Evolutionary conservation across 2,329 filamentous ascomycete species (phyloP).

Genomic region (Tricladium varicosporioides): DNA sequence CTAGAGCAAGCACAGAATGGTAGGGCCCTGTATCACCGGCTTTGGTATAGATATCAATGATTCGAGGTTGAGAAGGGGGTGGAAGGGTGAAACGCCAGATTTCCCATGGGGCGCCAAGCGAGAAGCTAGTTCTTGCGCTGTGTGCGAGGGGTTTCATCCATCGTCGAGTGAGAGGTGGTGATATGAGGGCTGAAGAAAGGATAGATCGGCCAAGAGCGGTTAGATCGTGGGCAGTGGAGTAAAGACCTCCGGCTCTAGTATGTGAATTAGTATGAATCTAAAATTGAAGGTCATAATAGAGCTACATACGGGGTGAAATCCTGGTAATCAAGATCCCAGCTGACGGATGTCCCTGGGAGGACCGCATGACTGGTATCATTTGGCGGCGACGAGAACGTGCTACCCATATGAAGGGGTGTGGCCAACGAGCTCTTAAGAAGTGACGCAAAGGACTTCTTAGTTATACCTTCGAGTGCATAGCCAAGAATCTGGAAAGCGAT

Average conservation of each 20-base stretch:
- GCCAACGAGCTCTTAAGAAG: constrained; percentile 35
- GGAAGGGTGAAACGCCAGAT: constrained; percentile 9
- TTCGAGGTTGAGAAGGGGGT: background rate
- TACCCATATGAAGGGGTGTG: constrained; percentile 34
- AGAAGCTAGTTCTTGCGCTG: constrained; percentile 3
- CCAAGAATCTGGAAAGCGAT: constrained; percentile 37
- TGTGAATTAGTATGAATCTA: constrained; percentile 12
- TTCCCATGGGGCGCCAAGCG: constrained; percentile 19
- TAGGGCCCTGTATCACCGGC: constrained; percentile 10
- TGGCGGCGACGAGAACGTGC: constrained; percentile 24
- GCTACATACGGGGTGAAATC: constrained; percentile 16
- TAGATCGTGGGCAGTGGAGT: constrained; percentile 36
- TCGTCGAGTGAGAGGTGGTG: constrained; percentile 6
- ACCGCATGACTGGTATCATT: constrained; percentile 8
- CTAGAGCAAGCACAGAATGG: constrained; percentile 3
- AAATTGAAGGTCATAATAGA: background rate
- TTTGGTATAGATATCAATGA: constrained; percentile 17
- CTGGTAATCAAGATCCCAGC: constrained; percentile 13
- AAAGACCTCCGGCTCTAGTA: constrained; percentile 40
- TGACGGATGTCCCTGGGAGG: constrained; percentile 7
- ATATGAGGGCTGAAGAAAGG: constrained; percentile 11
- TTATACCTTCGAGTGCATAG: constrained; percentile 42
- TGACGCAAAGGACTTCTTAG: constrained; percentile 31
- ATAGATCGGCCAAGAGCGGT: constrained; percentile 23
- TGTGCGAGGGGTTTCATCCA: constrained; percentile 19